phyloP scores from a whole-genome alignment of 2,329 filamentous ascomycete genomes.

The Colletotrichum chlorophyti region DNA sequence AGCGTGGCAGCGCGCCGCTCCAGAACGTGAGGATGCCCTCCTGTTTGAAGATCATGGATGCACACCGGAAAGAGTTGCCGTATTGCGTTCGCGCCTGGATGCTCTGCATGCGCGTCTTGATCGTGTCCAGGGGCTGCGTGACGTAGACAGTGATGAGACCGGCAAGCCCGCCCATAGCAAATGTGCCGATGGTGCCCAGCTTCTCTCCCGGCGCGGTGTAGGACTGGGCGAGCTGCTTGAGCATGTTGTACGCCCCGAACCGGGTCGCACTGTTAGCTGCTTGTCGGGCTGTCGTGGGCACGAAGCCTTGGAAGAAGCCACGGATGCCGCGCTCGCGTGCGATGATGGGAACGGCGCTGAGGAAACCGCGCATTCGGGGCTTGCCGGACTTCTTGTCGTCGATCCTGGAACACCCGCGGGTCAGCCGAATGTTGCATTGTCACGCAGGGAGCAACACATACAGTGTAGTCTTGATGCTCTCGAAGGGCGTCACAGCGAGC shows the following conservation, averaged over 20 bases:
- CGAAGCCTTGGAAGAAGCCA: conserved; percentile 97
- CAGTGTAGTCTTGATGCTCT: conserved; percentile 98
- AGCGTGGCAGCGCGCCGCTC: conserved; percentile 87
- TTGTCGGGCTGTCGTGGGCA: conserved; percentile 92
- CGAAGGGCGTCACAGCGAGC: conserved; percentile 93
- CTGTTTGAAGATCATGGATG: conserved; percentile 81
- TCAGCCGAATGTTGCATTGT: not conserved
- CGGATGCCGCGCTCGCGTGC: conserved; percentile 84
- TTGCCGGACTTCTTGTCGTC: conserved; percentile 89
- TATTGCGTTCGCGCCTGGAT: conserved; percentile 83
- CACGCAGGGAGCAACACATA: conserved; percentile 42
- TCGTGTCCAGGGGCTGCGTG: conserved; percentile 81
- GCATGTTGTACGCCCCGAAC: conserved; percentile 88
- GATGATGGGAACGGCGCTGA: conserved; percentile 89
- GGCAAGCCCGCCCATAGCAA: conserved; percentile 87
- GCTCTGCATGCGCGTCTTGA: conserved; percentile 98
- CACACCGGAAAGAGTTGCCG: conserved; percentile 87
- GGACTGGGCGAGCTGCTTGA: conserved; percentile 89
- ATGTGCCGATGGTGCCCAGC: conserved; percentile 85
- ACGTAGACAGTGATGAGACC: conserved; percentile 89
- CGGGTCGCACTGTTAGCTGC: conserved; percentile 92
- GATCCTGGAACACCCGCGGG: conserved; percentile 64
- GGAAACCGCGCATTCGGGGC: conserved; percentile 88
- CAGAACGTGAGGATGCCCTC: conserved; percentile 92
- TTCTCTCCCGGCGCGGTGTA: conserved; percentile 96